Conservation (phyloP, 495 filamentous ascomycete species). For the Penicillium antarcticum region DNA sequence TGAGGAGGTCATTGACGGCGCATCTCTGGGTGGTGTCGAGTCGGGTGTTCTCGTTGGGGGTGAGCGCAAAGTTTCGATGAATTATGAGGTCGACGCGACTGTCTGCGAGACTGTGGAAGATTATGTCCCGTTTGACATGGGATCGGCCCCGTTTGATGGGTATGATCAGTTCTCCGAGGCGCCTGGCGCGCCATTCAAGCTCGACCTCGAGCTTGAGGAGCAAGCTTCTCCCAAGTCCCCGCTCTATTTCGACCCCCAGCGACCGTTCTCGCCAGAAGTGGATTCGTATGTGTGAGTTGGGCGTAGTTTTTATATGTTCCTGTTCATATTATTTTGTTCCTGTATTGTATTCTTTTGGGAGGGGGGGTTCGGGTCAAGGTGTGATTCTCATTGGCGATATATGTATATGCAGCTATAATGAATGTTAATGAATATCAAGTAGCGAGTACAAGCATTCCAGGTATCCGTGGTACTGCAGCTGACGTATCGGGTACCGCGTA, state of each 20-base stretch:
- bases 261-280: conserved; percentile 29
- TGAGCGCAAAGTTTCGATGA: background rate
- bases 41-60: background rate
- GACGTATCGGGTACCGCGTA: conserved; percentile 8
- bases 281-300: conserved; percentile 34
- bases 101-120: background rate
- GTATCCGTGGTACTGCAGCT: background rate
- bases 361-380: background rate
- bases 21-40: background rate
- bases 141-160: conserved; percentile 27
- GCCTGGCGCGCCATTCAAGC: conserved; percentile 24
- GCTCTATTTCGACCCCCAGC: conserved; percentile 32
- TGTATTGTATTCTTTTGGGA: conserved; percentile 5
- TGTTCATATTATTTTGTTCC: conserved; percentile 8
- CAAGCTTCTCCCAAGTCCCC: background rate
- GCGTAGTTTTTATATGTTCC: conserved; percentile 10
- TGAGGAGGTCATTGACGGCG: conserved; percentile 39
- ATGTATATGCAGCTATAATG: background rate
- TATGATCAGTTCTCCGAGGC: conserved; percentile 26
- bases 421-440: background rate
- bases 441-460: background rate
- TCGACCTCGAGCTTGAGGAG: background rate
- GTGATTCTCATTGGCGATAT: background rate
- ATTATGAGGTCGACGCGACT: background rate
- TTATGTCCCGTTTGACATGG: conserved; percentile 18